Percentiles rank a stretch among this genome's conserved stretches.
Conservation (phyloP, 1,284 basidiomycete species). For the Leccinum holopus region DNA sequence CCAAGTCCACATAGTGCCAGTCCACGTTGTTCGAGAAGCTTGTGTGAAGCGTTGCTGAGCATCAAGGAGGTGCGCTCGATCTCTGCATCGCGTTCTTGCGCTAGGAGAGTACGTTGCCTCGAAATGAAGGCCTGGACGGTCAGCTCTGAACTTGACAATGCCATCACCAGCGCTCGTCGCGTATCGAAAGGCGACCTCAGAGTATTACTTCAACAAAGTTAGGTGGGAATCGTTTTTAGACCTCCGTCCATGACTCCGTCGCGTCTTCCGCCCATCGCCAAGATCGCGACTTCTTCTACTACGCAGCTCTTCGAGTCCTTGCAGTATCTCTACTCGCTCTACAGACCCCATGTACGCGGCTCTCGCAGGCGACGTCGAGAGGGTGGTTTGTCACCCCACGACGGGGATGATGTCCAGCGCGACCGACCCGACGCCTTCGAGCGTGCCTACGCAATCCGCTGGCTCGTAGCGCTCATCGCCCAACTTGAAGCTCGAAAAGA, state of each 20-base stretch:
- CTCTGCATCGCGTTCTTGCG: constrained; percentile 77
- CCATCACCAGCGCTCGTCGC: constrained; percentile 7
- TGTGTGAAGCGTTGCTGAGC: constrained; percentile 81
- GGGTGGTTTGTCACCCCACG: background rate
- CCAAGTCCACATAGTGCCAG: constrained; percentile 77
- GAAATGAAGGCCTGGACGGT: constrained; percentile 64
- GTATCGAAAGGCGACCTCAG: background rate
- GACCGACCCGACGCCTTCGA: constrained; percentile 62
- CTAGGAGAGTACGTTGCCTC: constrained; percentile 68
- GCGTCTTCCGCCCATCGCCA: constrained; percentile 28
- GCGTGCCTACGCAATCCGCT: constrained; percentile 62
- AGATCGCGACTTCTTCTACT: constrained; percentile 21
- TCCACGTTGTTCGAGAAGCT: constrained; percentile 84
- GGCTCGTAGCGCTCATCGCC: constrained; percentile 63
- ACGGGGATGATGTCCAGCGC: constrained; percentile 12
- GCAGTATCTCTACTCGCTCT: constrained; percentile 32
- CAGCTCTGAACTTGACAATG: constrained; percentile 30
- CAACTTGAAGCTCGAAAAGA: constrained; percentile 23
- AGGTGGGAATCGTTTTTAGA: background rate
- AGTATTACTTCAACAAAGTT: too few relatives aligned
- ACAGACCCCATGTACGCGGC: constrained; percentile 38
- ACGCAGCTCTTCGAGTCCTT: constrained; percentile 24
- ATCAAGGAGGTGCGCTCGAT: constrained; percentile 79
- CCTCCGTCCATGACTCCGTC: constrained; percentile 14
- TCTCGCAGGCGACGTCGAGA: constrained; percentile 22